Evolutionary conservation across 78 protist species (phyloP).

Genomic region (Bigelowiella natans): DNA sequence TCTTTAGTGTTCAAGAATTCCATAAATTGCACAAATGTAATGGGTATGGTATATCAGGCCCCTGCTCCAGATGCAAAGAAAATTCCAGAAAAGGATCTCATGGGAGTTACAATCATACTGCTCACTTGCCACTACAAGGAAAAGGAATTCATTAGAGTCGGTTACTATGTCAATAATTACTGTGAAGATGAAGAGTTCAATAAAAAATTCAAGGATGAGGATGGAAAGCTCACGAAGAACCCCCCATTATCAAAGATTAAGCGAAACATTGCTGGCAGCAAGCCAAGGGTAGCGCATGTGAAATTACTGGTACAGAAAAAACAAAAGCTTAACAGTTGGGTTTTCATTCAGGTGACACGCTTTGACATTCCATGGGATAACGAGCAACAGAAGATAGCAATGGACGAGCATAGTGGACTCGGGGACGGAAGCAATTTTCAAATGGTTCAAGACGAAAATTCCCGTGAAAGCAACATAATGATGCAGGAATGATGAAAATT

Average conservation of each 20-base stretch:
- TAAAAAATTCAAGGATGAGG: background rate
- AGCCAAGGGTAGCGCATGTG: background rate
- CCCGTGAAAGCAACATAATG: too few species aligned
- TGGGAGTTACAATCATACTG: slow-evolving; percentile 53
- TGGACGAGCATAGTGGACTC: background rate
- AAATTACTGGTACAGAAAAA: background rate
- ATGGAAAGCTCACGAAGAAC: background rate
- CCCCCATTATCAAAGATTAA: background rate
- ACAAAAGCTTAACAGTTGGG: background rate
- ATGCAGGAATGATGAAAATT: too few species aligned
- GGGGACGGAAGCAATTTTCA: background rate
- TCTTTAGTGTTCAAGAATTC: background rate
- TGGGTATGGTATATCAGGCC: too few species aligned
- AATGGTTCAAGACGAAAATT: too few species aligned
- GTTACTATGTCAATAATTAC: slow-evolving; percentile 33
- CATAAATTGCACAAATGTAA: too few species aligned
- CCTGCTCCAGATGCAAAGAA: slow-evolving; percentile 29
- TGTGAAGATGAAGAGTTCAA: background rate
- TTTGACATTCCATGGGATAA: background rate
- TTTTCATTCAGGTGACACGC: background rate
- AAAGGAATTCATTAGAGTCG: slow-evolving; percentile 58
- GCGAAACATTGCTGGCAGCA: background rate
- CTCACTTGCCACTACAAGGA: slow-evolving; percentile 45
- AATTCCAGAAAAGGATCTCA: slow-evolving; percentile 41
- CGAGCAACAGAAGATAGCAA: background rate